Evolutionary conservation across 2,329 filamentous ascomycete genomes (phyloP), one percentile per base, ranked within the genome.

Genomic region (Alternaria tenuissima): DNA sequence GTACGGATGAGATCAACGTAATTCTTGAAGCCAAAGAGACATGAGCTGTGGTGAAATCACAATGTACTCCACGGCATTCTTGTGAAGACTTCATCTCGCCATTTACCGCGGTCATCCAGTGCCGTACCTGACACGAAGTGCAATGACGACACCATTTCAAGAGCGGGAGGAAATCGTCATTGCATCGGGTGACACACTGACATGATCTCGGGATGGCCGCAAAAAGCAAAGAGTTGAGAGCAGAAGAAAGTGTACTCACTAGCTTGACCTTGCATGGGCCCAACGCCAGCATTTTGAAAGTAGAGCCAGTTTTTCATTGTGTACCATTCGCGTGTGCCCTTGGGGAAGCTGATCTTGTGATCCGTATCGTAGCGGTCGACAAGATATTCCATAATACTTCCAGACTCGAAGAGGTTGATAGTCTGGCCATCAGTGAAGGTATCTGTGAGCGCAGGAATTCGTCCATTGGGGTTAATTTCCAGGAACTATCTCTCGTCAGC

Each of bases 381-480:
- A 6, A 97, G 86, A 76, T 97, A 96, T 78, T 93, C 88, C 81
- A 96, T 83, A 75, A 96, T 95, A 65, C 89, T 87, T 58, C 92
- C 93, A 64, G 88, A 91, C 80, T 97, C 93, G 74, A 96, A 97
- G 18, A 97, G 77, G 58, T 86, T 85, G 75, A 96, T 92, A 34
- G 83, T 82, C 76, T 90, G 82, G 68, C 92, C 91, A 76, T 95
- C 89, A 5, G 83, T 83, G 76, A 91, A 90, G 7, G 84, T 71
- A 79, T 97, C 93, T 7, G 91, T 95, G 52, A 97, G 72, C 58
- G 93, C 93, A 4, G 93, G 94, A 70, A 97, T 96, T 67, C 93
- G 91, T 65, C 93, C 93, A 77, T 97, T 97, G 65, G 93, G 93
- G 80, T 97, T 97, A 81, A 97, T 96, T 53, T 89, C 88, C 28